phyloP scores from a whole-genome alignment of 306 rosid species.

The Quercus engelmannii region DNA sequence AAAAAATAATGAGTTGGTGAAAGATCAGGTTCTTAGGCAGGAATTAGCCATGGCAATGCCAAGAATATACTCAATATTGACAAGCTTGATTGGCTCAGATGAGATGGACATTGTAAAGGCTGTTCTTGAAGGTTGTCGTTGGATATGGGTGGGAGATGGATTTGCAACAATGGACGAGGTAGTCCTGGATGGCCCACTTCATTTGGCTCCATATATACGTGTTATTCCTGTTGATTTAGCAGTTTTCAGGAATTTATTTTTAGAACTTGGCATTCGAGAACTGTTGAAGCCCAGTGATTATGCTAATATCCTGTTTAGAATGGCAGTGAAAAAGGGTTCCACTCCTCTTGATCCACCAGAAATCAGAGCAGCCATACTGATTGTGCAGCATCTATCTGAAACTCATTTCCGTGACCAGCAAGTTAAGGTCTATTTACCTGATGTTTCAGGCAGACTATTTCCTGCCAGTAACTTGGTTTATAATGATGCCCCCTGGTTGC shows the following conservation, averaged over 20 bases:
- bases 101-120: constrained; percentile 98
- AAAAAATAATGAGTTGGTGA: constrained; percentile 81
- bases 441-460: constrained; percentile 66
- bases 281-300: constrained; percentile 67
- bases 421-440: constrained; percentile 74
- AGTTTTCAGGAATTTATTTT: constrained; percentile 75
- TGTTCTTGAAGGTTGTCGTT: constrained; percentile 91
- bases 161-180: constrained; percentile 88
- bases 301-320: constrained; percentile 76
- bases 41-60: constrained; percentile 92
- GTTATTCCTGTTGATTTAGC: constrained; percentile 93
- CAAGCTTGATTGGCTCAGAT: constrained; percentile 72
- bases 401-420: constrained; percentile 60
- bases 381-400: constrained; percentile 93
- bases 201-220: constrained; percentile 95
- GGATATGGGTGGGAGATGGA: constrained; percentile 99
- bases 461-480: constrained; percentile 80
- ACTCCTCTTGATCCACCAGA: constrained; percentile 80
- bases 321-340: constrained; percentile 73
- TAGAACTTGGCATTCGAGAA: constrained; percentile 86
- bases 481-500: constrained; percentile 98
- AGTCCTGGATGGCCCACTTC: constrained; percentile 90
- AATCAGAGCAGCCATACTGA: constrained; percentile 76
- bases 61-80: constrained; percentile 77
- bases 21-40: constrained; percentile 85